Percentiles rank a stretch among this genome's conserved stretches.
phyloP scores from a whole-genome alignment of 2,329 filamentous ascomycete genomes.

The Westerdykella sp. region DNA sequence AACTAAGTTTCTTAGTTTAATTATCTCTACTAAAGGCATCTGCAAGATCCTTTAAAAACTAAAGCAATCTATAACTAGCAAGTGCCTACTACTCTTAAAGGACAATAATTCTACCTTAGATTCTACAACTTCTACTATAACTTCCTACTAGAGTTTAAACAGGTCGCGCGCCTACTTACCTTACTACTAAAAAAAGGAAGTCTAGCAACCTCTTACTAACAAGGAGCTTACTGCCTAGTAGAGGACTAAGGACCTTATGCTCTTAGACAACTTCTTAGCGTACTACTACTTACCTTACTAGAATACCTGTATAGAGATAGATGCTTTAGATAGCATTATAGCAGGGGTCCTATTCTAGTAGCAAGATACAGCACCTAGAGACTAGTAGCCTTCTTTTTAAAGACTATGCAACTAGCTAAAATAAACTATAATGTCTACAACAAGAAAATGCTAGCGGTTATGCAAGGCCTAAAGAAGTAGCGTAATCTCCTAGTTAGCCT shows the following conservation, averaged over 20 bases:
- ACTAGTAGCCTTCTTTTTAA: conserved; percentile 1
- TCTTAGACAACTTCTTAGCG: neutral
- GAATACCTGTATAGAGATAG: neutral
- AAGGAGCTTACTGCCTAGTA: neutral
- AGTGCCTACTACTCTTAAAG: conserved; percentile 10
- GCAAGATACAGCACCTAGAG: neutral
- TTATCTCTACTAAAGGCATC: neutral
- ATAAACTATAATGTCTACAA: conserved; percentile 4
- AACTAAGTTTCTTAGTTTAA: conserved; percentile 5
- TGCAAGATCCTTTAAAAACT: conserved; percentile 6
- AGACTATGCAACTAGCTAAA: neutral
- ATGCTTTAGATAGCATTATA: neutral
- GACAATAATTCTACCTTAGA: conserved; percentile 24
- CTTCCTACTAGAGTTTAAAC: conserved; percentile 19
- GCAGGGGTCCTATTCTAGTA: conserved; percentile 1
- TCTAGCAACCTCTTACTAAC: conserved; percentile 5
- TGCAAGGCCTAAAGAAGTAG: conserved; percentile 1
- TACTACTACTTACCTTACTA: conserved; percentile 6
- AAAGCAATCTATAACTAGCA: conserved; percentile 15
- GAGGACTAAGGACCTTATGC: neutral
- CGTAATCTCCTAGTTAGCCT: neutral
- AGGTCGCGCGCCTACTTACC: conserved; percentile 1
- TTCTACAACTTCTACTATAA: conserved; percentile 32
- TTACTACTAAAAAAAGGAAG: conserved; percentile 2
- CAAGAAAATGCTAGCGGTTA: conserved; percentile 4